Evolutionary conservation across 208 protist species (phyloP), one percentile per base, ranked within the genome.

Genomic region (Trypanosoma theileri): DNA sequence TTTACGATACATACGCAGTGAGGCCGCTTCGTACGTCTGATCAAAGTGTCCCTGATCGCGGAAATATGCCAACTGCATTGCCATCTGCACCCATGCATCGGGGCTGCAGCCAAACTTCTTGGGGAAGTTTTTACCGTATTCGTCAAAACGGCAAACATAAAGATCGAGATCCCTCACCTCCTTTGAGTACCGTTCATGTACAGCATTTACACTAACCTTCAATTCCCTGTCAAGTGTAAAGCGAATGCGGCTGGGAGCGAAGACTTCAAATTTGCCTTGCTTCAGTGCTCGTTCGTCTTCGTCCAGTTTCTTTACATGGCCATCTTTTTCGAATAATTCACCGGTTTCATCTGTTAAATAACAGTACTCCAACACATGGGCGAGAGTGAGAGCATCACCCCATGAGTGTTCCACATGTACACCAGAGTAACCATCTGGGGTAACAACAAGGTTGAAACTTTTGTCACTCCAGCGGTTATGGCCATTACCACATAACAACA

Each of bases 341-440:
- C 76, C 62, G 17, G 53, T 40, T 68, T 88, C 79, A 72, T 94
- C 89, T 66, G 73, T 71, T 4, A 73, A 80, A 12, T 67, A 54
- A 17, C 81, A 67, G 60, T 82, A 75, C 69, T 92, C 89, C 17
- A 92, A 60, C 19, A 94, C 54, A 14, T 76, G 58, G 19, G 76
- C 59, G 48, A 94, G 82, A 21, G 71, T 89, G 16, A 84, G 61
- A 52, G 82, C 77, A 71, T 94, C 89, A 31, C 84, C 71, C 89
- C 89, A 94, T 35, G 84, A 90, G 79, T 92, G 86, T 82, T 94
- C 89, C 13, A 85, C 85, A 66, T 94, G 84, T 50, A 86, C 65
- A 16, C 89, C 89, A 12, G 78, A 78, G 19, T 68, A 73, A 14
- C 80, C 86, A 69, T 91, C 81, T 31, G 68, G 57, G 54, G 64